Base-by-base conservation (phyloP, 768 basidiomycete species). In the Sporobolomyces roseus region DNA sequence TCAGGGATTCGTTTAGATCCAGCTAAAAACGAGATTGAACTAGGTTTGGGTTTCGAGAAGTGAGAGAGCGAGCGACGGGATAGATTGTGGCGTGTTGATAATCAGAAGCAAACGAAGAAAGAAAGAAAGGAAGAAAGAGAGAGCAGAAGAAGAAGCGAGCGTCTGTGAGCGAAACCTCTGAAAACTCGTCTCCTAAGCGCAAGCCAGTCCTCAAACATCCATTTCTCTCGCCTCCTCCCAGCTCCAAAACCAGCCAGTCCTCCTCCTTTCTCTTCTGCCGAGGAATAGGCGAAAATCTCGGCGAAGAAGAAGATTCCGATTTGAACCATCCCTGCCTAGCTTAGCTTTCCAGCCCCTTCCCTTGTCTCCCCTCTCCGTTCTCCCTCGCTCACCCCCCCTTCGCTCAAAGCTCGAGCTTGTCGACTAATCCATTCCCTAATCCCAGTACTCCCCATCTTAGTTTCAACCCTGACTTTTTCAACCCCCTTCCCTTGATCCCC, bases 401-500 rank as follows among this genome's bases (percentile, higher is more conserved):
- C 17, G 8, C n/a, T n/a, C n/a, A n/a, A n/a, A n/a, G n/a, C n/a
- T 27, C 30, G 30, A 30, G 23, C 27, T 43, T 50, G 29, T 38
- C 19, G 60, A 8, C 16, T 16, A 68, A 99, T 88, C 92, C 93
- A 94, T 72, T 88, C 83, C 49, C 96, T 83, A 72, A 99, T 94
- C 68, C 84, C 89, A 10, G 93, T 94, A 76, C 92, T 96, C 77
- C 96, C 92, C 84, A 98, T 86, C 82, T 99, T 99, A 33, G 86
- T 84, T 71, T 84, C 82, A 77, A 87, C 88, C 65, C 93, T 78
- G 23, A 84, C 83, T 76, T 93, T 89, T 23, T 51, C 35, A 25
- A 17, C 32, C 13, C 23, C 38, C 23, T 30, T 50, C 38, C 27
- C 46, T 25, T 8, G 45, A 10, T 46, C 45, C 7, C 23, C 51